These are phyloP conservation scores for Vitis labrusca DNA, from an alignment of 164 flowering plant genomes.

Conservation along the genomic window DNA sequence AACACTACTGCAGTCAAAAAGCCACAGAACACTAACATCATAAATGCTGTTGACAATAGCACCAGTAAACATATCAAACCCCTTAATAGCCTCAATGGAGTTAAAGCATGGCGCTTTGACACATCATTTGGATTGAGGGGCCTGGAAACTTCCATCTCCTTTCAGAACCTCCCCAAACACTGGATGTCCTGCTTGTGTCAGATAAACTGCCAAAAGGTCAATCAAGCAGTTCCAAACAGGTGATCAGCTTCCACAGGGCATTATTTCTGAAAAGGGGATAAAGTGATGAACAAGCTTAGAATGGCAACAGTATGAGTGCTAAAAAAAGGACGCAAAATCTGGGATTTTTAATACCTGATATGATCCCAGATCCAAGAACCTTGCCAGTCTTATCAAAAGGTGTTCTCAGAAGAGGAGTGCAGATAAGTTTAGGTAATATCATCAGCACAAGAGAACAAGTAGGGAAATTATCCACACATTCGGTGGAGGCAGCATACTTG, in stretches of 20 bases:
- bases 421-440: neutral
- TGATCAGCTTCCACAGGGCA: neutral
- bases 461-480: neutral
- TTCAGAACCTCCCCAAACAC: slow-evolving; percentile 14
- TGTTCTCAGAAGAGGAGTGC: neutral
- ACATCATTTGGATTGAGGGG: slow-evolving; percentile 24
- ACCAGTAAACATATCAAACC: slow-evolving; percentile 73
- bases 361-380: no score
- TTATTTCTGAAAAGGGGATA: neutral
- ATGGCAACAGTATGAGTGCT: neutral
- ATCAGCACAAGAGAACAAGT: neutral
- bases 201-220: neutral
- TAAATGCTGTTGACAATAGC: slow-evolving; percentile 70
- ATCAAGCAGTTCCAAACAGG: slow-evolving; percentile 1
- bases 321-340: neutral
- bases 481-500: no score
- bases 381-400: neutral
- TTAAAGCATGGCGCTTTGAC: slow-evolving; percentile 46
- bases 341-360: neutral
- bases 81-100: slow-evolving; percentile 59
- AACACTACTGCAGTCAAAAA: slow-evolving; percentile 41
- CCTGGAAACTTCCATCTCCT: slow-evolving; percentile 37
- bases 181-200: slow-evolving; percentile 7
- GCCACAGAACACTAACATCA: slow-evolving; percentile 61
- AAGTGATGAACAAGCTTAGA: neutral